Evolutionary conservation across 306 rosid species (phyloP).

Genomic region (Prunus dulcis): DNA sequence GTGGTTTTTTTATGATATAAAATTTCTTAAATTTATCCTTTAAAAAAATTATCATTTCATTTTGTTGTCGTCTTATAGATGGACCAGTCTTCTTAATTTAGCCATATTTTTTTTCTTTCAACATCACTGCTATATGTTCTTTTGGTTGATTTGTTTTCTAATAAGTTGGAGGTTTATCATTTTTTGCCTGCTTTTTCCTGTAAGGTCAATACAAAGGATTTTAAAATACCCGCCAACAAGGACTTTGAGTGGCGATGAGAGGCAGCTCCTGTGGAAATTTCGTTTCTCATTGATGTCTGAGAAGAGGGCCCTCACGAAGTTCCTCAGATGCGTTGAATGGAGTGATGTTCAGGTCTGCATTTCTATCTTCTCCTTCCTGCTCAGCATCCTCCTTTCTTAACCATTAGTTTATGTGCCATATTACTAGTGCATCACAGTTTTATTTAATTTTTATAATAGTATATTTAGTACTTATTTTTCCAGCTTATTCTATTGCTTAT

Average conservation of each 20-base stretch:
- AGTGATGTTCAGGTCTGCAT: slow-evolving; percentile 86
- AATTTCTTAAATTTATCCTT: no score
- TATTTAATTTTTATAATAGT: neutral
- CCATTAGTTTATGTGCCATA: neutral
- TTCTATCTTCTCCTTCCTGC: neutral
- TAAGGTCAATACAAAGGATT: slow-evolving; percentile 85
- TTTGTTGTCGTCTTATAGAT: neutral
- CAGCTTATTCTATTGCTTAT: neutral
- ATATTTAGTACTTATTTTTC: neutral
- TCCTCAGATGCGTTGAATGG: slow-evolving; percentile 97
- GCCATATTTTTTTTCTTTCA: neutral
- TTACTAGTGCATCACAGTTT: neutral
- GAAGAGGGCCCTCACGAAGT: slow-evolving; percentile 98
- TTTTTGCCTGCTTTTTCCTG: slow-evolving; percentile 24
- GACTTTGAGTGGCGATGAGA: slow-evolving; percentile 94
- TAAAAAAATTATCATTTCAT: neutral
- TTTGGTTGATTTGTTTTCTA: neutral
- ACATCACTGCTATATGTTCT: neutral
- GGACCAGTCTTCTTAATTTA: neutral
- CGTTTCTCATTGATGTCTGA: slow-evolving; percentile 98
- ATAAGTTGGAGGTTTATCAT: slow-evolving; percentile 9
- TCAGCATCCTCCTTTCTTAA: neutral
- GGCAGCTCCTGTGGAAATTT: slow-evolving; percentile 97
- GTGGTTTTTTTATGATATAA: no score
- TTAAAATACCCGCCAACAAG: slow-evolving; percentile 95